Evolutionary conservation across 2,329 filamentous ascomycete genomes (phyloP).

Genomic region (Cladophialophora carrionii): DNA sequence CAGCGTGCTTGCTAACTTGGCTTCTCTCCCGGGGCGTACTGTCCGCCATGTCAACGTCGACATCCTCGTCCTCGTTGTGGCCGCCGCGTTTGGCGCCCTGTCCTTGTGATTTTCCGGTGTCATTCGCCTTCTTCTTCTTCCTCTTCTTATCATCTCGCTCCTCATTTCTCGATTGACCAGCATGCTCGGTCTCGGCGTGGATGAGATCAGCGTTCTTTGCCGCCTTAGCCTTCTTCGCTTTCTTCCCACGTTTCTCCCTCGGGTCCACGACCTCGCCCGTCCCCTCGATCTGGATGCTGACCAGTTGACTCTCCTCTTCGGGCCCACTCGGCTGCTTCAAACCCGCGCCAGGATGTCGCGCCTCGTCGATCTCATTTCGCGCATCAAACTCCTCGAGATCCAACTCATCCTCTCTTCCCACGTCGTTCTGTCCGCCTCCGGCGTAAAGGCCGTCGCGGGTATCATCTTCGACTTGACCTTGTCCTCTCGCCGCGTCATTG

Average conservation of each 20-base stretch:
- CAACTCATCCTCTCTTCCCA: background rate
- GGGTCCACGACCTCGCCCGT: constrained; percentile 35
- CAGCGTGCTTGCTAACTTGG: background rate
- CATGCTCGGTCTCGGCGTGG: background rate
- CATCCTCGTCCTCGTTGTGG: background rate
- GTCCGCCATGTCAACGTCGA: background rate
- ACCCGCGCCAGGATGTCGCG: constrained; percentile 31
- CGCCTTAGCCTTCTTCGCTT: constrained; percentile 1
- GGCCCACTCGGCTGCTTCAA: constrained; percentile 44
- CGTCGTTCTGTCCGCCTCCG: background rate
- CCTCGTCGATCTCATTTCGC: constrained; percentile 11
- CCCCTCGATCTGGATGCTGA: constrained; percentile 43
- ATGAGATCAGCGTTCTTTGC: background rate
- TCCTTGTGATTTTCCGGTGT: background rate
- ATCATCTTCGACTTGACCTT: background rate
- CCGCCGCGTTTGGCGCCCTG: too few relatives aligned
- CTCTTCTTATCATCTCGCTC: background rate
- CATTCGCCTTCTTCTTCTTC: constrained; percentile 8
- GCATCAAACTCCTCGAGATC: constrained; percentile 12
- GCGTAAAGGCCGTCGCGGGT: background rate
- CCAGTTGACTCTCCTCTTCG: constrained; percentile 44
- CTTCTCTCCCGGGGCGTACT: background rate
- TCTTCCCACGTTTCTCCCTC: background rate
- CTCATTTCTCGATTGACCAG: background rate
- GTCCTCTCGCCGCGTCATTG: background rate